A percentile compares a stretch with the other conserved stretches of the same genome.
Conservation (phyloP, 179 eudicot species). For the Silene noctiflora region DNA sequence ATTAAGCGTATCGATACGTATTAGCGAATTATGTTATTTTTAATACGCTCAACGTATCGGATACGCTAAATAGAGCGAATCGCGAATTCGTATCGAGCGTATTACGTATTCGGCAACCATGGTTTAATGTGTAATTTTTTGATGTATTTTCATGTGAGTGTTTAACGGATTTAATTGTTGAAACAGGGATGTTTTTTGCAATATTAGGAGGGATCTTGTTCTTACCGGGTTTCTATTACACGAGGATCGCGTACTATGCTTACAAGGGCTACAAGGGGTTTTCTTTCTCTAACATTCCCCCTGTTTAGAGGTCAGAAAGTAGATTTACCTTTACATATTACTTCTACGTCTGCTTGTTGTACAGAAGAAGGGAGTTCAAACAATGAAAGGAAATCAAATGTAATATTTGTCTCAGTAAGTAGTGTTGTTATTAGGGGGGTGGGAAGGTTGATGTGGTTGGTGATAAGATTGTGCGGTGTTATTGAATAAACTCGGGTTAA, state of each 20-base stretch:
- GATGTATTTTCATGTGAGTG: not conserved
- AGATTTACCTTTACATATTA: conserved; percentile 19
- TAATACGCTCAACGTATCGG: too few species aligned
- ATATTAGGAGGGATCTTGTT: conserved; percentile 78
- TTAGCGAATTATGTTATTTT: not conserved
- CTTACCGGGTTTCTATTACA: conserved; percentile 93
- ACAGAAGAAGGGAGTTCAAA: conserved; percentile 19
- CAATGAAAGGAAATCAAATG: conserved; percentile 12
- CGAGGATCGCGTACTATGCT: conserved; percentile 93
- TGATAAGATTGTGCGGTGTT: conserved; percentile 15
- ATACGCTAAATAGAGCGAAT: not conserved
- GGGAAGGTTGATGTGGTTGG: conserved; percentile 13
- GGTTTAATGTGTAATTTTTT: not conserved
- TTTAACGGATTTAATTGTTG: conserved; percentile 13
- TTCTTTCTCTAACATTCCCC: conserved; percentile 86
- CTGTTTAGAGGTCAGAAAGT: conserved; percentile 59
- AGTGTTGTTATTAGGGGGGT: conserved; percentile 1
- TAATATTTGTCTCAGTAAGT: conserved; percentile 9
- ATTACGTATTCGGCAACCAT: not conserved
- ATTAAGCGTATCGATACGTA: not conserved
- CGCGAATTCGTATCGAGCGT: not conserved
- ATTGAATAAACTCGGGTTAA: conserved; percentile 18
- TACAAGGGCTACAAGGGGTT: conserved; percentile 98
- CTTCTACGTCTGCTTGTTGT: conserved; percentile 26
- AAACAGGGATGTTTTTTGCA: conserved; percentile 77